These are phyloP conservation scores for Westerdykella ornata DNA, from an alignment of 2,329 filamentous ascomycete species.

Conservation along the genomic window DNA sequence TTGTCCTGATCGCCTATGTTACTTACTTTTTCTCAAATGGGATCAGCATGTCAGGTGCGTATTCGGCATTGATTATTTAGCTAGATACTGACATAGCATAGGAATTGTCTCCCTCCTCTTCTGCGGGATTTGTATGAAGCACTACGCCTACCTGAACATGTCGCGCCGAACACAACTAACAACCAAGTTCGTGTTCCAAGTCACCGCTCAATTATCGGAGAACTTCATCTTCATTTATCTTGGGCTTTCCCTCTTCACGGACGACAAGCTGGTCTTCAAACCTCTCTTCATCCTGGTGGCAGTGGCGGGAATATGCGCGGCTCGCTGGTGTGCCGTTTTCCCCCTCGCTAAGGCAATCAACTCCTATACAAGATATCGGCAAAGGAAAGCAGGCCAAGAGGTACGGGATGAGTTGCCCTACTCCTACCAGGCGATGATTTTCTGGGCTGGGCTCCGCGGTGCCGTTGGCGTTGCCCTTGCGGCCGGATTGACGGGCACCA, in stretches of 20 bases:
- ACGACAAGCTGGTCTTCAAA: constrained; percentile 80
- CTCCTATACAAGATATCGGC: constrained; percentile 82
- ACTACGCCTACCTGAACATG: constrained; percentile 99
- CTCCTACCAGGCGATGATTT: constrained; percentile 99
- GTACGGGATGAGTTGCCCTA: constrained; percentile 83
- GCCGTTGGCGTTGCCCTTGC: constrained; percentile 93
- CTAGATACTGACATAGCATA: constrained; percentile 33
- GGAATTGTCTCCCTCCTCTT: constrained; percentile 95
- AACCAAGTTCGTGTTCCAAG: constrained; percentile 95
- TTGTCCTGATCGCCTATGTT: constrained; percentile 89
- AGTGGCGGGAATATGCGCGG: constrained; percentile 82
- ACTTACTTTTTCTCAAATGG: constrained; percentile 98
- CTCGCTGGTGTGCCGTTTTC: constrained; percentile 90
- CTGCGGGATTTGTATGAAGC: constrained; percentile 96
- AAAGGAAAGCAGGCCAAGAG: constrained; percentile 66
- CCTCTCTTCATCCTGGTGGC: constrained; percentile 93
- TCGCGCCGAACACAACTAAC: constrained; percentile 93
- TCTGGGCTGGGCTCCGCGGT: constrained; percentile 93
- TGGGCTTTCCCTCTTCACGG: constrained; percentile 88
- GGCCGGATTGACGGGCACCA: constrained; percentile 75
- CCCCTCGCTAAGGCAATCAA: constrained; percentile 86
- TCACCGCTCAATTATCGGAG: constrained; percentile 89
- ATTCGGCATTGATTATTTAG: background rate
- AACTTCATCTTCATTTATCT: constrained; percentile 99
- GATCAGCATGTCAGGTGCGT: constrained; percentile 86